Evolutionary conservation across 1,284 basidiomycete genomes (phyloP), one percentile per base, ranked within the genome.

Genomic region (Ceratobasidium papillatum): DNA sequence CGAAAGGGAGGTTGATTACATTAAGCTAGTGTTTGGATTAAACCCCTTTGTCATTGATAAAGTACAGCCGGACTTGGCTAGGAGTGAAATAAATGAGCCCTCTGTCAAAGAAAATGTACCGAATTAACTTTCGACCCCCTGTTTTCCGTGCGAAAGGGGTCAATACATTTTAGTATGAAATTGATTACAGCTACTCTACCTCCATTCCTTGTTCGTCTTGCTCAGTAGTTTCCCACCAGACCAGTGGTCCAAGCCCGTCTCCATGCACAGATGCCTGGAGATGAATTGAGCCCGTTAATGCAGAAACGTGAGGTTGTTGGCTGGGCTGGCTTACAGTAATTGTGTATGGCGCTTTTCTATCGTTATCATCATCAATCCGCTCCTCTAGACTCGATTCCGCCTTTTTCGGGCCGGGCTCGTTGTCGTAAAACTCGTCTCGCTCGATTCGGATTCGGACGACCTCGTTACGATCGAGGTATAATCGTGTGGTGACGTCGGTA

Each of bases 381-480:
- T 93, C 90, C 1, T 91, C 91, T 74, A 93, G 90, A 1, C 82
- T 51, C 5, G 69, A 19, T 30, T 73, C 69, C 14, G 88, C 89
- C 79, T 90, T 91, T 14, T 90, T 89, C 0, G 95, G 94, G 1
- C 94, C 94, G 0, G 96, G 96, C 79, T 96, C 94, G 77, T 94
- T 90, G 79, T 98, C 96, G 80, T 91, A 92, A 82, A 97, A 98
- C 78, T 94, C 91, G 79, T 97, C 93, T 1, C 87, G 86, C 81
- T 97, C 94, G 12, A 98, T 90, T 2, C 94, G 90, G 51, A 97
- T 90, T 22, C 96, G 91, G n/a, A 98, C 85, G 43, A 91, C 86
- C 79, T 98, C 95, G 34, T 89, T 89, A 68, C 88, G 84, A 80
- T 95, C 94, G 75, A 98, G 90, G 81, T 95, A 97, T 87, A 96